Evolutionary conservation across 768 basidiomycete genomes (phyloP), one percentile per base, ranked within the genome.

Genomic region (Suillus alpinus): DNA sequence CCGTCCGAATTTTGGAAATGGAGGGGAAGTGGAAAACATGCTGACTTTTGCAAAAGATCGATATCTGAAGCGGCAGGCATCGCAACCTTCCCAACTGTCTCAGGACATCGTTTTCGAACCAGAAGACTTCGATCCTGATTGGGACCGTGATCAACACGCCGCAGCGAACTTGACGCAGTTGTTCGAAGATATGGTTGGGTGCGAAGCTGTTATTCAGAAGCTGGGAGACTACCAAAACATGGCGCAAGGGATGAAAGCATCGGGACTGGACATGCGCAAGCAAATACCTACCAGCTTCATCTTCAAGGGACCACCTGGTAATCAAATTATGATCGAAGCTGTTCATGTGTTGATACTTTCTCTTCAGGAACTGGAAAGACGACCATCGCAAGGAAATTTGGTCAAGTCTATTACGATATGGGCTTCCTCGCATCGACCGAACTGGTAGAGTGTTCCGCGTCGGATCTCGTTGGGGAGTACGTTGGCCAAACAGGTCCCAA

Each of bases 401-500:
- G 86, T 0, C 77, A 86, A 61, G 82, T 87, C 13, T 87, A 82
- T 65, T 86, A 79, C 58, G 82, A 87, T 62, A 86, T 86, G 84
- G 85, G 86, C 0, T 77, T 86, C 62, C 69, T 86, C 8, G 71
- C 78, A 29, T 77, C 76, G 3, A 36, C 66, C 1, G 79, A 86
- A 20, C 86, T 90, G 43, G 67, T 82, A 7, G 88, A 90, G 66
- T 86, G 86, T 68, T 88, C 88, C 0, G 87, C 86, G 0, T 80
- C 87, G 1, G 89, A 90, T 63, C 77, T 91, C 34, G 83, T 89
- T 3, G 89, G 84, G 3, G 78, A 88, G 66, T 89, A 84, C 55
- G 82, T 89, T 13, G 88, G 88, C 5, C 87, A 89, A 0, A 89
- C 88, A 1, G 89, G 88, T 1, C 87, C 87, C 0, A 88, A 88